These are phyloP conservation scores for Violaceomyces palustris DNA, from an alignment of 1,284 basidiomycete species.

Conservation along the genomic window DNA sequence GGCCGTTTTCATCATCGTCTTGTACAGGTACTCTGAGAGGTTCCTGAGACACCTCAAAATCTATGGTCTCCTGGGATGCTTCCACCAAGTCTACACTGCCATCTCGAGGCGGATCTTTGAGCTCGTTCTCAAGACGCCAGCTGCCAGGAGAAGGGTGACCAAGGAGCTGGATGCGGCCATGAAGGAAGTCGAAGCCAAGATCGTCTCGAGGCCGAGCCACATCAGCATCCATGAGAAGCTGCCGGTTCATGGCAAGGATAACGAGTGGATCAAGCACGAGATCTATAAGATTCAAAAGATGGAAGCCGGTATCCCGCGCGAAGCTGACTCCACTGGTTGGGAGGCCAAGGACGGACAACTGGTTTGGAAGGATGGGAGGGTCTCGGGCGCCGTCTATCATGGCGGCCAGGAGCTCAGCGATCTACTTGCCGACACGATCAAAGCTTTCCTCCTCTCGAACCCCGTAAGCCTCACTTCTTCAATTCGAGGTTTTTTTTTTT, in stretches of 20 bases:
- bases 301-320: conserved; percentile 15
- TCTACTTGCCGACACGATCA: conserved; percentile 39
- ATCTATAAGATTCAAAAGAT: conserved; percentile 39
- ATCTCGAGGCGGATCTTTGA: conserved; percentile 26
- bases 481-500: no score
- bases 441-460: conserved; percentile 60
- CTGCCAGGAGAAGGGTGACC: conserved; percentile 38
- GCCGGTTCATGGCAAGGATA: conserved; percentile 38
- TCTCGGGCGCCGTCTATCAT: conserved; percentile 53
- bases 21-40: conserved; percentile 25
- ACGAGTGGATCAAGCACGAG: conserved; percentile 38
- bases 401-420: conserved; percentile 46
- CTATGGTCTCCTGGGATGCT: conserved; percentile 32
- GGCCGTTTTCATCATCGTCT: conserved; percentile 33
- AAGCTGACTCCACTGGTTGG: conserved; percentile 13
- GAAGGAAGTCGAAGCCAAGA: conserved; percentile 40
- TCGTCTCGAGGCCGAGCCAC: conserved; percentile 30
- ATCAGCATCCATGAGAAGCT: conserved; percentile 26
- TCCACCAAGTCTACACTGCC: conserved; percentile 36
- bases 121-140: conserved; percentile 40
- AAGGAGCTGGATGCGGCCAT: conserved; percentile 43
- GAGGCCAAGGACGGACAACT: conserved; percentile 31
- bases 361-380: conserved; percentile 47
- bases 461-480: no score
- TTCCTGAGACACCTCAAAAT: conserved; percentile 36